Percentiles rank a stretch among this genome's conserved stretches.
Conservation (phyloP, 2,329 filamentous ascomycete genomes). For the Bipolaris zeicola region DNA sequence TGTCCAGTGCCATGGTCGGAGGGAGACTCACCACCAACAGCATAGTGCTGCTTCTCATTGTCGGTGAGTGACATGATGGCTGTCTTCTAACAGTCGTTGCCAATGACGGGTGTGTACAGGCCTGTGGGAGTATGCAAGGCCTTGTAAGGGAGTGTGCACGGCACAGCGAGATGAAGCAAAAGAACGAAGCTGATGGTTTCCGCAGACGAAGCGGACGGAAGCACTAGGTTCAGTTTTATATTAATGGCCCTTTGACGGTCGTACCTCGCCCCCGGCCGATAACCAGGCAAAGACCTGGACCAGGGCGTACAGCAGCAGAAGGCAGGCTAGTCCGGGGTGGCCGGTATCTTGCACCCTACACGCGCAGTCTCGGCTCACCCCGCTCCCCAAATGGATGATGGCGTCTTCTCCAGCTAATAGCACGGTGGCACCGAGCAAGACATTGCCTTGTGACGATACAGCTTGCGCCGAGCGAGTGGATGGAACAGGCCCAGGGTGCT, state of each 20-base stretch:
- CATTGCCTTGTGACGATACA: constrained; percentile 18
- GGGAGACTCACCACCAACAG: constrained; percentile 19
- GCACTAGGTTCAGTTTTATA: constrained; percentile 37
- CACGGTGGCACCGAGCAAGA: constrained; percentile 18
- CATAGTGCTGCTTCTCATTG: constrained; percentile 36
- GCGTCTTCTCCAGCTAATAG: constrained; percentile 24
- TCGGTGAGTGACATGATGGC: constrained; percentile 32
- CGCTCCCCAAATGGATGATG: constrained; percentile 21
- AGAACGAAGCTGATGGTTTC: constrained; percentile 24
- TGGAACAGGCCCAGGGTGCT: constrained; percentile 20
- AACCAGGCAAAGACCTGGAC: neutral
- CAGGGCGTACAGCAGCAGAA: constrained; percentile 1
- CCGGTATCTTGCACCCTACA: constrained; percentile 11
- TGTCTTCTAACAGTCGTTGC: neutral
- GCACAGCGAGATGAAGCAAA: constrained; percentile 14
- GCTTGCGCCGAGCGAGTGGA: constrained; percentile 22
- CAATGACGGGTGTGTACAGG: neutral
- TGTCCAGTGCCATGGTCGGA: constrained; percentile 32
- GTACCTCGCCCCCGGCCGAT: constrained; percentile 20
- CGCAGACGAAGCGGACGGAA: constrained; percentile 15
- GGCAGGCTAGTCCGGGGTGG: constrained; percentile 18
- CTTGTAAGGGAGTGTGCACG: neutral
- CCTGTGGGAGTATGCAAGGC: neutral
- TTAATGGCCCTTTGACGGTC: constrained; percentile 17
- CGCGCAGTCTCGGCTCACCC: constrained; percentile 25